Conservation (phyloP, 2,329 filamentous ascomycete species). For the Tolypocladium ophioglossoides region DNA sequence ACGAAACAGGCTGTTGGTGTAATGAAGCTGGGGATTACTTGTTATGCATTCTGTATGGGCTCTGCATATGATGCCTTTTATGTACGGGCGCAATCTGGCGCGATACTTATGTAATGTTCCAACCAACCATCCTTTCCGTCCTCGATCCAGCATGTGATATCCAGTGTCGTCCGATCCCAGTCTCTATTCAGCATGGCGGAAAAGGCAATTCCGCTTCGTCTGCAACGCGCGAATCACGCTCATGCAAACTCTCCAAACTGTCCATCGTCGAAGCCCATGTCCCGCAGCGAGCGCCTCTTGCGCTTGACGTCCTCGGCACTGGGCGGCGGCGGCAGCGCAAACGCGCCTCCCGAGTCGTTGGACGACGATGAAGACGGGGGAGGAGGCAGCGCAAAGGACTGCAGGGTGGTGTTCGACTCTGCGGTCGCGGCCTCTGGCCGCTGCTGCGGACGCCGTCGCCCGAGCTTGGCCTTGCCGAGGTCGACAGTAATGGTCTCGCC, state of each 20-base stretch:
- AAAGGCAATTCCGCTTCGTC: neutral
- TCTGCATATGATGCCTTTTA: neutral
- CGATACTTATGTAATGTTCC: neutral
- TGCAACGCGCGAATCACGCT: neutral
- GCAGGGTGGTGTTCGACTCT: conserved; percentile 20
- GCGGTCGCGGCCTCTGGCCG: conserved; percentile 7
- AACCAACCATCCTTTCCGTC: neutral
- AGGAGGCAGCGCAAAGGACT: conserved; percentile 64
- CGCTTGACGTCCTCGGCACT: conserved; percentile 50
- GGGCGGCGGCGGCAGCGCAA: conserved; percentile 58
- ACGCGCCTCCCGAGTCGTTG: conserved; percentile 22
- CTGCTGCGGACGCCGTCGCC: conserved; percentile 32
- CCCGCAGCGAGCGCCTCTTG: conserved; percentile 46
- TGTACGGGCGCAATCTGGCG: neutral
- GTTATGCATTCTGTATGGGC: neutral
- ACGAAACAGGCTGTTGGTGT: neutral
- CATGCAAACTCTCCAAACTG: conserved; percentile 76
- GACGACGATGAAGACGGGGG: conserved; percentile 37
- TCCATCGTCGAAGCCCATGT: conserved; percentile 76
- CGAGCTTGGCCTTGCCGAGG: conserved; percentile 46
- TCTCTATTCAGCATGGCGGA: neutral
- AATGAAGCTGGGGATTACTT: neutral
- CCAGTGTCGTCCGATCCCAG: neutral
- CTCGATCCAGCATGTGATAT: neutral
- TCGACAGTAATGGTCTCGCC: conserved; percentile 83